These are phyloP conservation scores for Coccinonectria pachysandricola DNA, from an alignment of 2,329 filamentous ascomycete species.

Conservation along the genomic window DNA sequence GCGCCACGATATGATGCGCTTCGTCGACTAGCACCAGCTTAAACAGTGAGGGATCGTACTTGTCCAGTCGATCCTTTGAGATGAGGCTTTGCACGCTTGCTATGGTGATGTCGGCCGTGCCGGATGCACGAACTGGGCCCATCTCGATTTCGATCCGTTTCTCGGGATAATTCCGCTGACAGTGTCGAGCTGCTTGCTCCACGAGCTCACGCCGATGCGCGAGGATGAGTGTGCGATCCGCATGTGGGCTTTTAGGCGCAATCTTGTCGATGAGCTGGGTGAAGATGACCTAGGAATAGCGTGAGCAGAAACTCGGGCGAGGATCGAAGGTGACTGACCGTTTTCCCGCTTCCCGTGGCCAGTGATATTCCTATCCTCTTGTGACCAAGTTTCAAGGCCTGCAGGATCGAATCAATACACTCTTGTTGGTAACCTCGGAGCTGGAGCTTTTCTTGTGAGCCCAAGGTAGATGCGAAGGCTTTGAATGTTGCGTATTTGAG, in stretches of 20 bases:
- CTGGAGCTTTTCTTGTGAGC: constrained; percentile 31
- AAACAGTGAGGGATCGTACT: constrained; percentile 70
- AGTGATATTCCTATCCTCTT: constrained; percentile 76
- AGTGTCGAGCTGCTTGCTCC: constrained; percentile 85
- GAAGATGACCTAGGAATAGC: constrained; percentile 67
- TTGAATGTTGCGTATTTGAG: constrained; percentile 8
- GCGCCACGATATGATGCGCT: constrained; percentile 89
- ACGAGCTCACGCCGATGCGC: constrained; percentile 90
- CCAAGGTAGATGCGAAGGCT: constrained; percentile 14
- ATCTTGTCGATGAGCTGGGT: constrained; percentile 85
- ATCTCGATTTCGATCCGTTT: constrained; percentile 86
- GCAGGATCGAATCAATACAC: constrained; percentile 73
- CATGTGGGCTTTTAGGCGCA: constrained; percentile 35
- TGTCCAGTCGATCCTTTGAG: constrained; percentile 64
- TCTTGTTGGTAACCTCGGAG: constrained; percentile 84
- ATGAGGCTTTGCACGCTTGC: constrained; percentile 81
- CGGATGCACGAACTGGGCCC: constrained; percentile 66
- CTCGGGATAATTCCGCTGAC: constrained; percentile 65
- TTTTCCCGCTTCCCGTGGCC: constrained; percentile 84
- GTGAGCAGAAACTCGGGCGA: constrained; percentile 6
- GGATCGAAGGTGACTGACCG: constrained; percentile 38
- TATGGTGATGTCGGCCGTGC: constrained; percentile 81
- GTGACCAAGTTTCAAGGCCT: constrained; percentile 58
- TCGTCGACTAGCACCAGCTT: constrained; percentile 93
- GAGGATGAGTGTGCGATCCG: constrained; percentile 74